phyloP scores from a whole-genome alignment of 495 filamentous ascomycete species.

The Geopyxis carbonaria region DNA sequence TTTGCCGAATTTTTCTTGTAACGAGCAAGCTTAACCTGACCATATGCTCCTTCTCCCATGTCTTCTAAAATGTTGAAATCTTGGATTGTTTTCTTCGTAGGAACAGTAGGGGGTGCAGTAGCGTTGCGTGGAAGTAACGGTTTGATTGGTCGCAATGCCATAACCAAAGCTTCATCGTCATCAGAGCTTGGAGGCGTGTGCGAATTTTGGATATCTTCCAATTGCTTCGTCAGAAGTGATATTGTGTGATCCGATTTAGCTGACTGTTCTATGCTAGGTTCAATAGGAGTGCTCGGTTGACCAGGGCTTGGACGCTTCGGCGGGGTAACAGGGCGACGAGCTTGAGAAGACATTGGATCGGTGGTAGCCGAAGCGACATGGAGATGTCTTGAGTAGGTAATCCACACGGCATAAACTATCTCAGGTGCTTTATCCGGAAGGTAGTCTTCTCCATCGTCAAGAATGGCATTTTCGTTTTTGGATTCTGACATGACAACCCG shows the following conservation, averaged over 20 bases:
- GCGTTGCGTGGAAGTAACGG: background rate
- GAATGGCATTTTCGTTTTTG: constrained; percentile 27
- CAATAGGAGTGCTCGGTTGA: constrained; percentile 34
- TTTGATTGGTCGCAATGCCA: background rate
- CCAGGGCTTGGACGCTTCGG: constrained; percentile 62
- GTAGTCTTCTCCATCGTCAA: constrained; percentile 27
- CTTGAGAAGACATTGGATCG: constrained; percentile 39
- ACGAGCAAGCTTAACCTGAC: constrained; percentile 89
- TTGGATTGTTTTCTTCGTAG: constrained; percentile 59
- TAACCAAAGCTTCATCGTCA: no score
- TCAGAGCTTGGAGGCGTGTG: constrained; percentile 24
- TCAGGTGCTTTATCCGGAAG: constrained; percentile 40
- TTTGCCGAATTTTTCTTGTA: constrained; percentile 58
- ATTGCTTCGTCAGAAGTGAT: constrained; percentile 52
- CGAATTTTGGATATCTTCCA: constrained; percentile 22
- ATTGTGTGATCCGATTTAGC: constrained; percentile 23
- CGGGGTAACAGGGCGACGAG: constrained; percentile 46
- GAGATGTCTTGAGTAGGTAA: constrained; percentile 86
- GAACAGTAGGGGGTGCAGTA: constrained; percentile 4
- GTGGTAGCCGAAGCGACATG: constrained; percentile 48
- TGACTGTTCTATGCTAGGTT: constrained; percentile 11
- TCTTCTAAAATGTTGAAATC: constrained; percentile 92
- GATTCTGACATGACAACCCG: constrained; percentile 76
- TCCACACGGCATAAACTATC: constrained; percentile 87
- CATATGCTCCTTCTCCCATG: constrained; percentile 96